Evolutionary conservation across 805 yeast genomes (phyloP).

Genomic region (Saccharomycopsis sp.): DNA sequence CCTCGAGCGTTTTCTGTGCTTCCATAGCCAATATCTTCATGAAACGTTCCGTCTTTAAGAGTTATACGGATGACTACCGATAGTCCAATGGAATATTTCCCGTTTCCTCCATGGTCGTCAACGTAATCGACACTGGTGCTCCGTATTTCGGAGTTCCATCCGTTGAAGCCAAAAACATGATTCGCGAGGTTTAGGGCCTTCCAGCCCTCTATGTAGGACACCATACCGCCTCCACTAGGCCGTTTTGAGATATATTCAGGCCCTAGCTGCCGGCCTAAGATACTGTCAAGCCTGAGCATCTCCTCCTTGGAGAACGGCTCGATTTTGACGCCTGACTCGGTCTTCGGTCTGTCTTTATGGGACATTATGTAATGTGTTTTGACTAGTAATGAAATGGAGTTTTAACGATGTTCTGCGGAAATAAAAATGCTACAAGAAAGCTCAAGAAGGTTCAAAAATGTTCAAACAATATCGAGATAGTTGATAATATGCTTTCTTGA

Average conservation of each 20-base stretch:
- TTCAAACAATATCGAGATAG: no score
- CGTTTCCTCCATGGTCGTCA: slow-evolving; percentile 46
- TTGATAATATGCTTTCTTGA: no score
- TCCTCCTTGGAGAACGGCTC: slow-evolving; percentile 9
- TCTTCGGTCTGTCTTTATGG: not conserved
- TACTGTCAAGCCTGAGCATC: slow-evolving; percentile 22
- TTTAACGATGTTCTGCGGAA: no score
- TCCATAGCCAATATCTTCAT: slow-evolving; percentile 86
- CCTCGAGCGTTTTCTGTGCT: slow-evolving; percentile 66
- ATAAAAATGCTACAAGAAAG: no score
- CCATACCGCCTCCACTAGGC: slow-evolving; percentile 63
- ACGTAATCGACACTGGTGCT: slow-evolving; percentile 61
- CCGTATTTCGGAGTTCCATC: slow-evolving; percentile 72
- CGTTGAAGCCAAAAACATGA: slow-evolving; percentile 75
- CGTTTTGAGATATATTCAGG: slow-evolving; percentile 74
- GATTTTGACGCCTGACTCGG: not conserved
- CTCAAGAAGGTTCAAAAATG: no score
- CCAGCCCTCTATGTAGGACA: slow-evolving; percentile 80
- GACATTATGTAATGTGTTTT: no score
- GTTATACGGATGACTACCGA: slow-evolving; percentile 37
- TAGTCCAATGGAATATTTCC: slow-evolving; percentile 55
- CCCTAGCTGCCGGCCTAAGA: slow-evolving; percentile 48
- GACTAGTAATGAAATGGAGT: no score
- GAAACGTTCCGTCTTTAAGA: slow-evolving; percentile 67
- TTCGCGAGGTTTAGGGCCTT: slow-evolving; percentile 74